Base-by-base conservation (phyloP, 345 rosid species). In the Camelina neglecta region DNA sequence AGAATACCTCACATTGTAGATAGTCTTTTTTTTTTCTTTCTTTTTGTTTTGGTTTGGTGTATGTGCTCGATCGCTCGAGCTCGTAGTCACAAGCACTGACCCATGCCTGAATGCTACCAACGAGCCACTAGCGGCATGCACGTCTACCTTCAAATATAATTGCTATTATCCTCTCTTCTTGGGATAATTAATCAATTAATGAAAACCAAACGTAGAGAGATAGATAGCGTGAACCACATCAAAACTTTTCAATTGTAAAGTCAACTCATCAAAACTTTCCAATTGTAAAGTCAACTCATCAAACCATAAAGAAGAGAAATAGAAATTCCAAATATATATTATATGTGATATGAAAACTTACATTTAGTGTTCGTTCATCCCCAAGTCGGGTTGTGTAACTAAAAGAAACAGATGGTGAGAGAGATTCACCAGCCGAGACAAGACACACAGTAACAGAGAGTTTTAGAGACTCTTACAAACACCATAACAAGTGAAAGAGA, bases 291-390 rank as follows among this genome's bases (percentile, higher is more conserved):
- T 5, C 3, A 38, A 2, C 16, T 16, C 53, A 41, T 42, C 16
- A 33, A n/a, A 23, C n/a, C 20, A 73, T 5, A 39, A 39, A 11
- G 9, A 45, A 23, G 3, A 39, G 20, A 11, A 24, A 33, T 70
- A 54, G 44, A 67, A 20, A 5, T 11, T n/a, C 16, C 59, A 62
- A 62, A 42, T 60, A 42, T 41, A 68, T 39, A 67, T 67, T 75
- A 75, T 67, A 18, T 75, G 69, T 69, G 11, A 23, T 76, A 60
- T 51, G 54, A 21, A 60, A 51, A 60, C 71, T 69, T 69, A 62
- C 70, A 76, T 35, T 54, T 63, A 24, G 49, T 69, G 75, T 69
- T 63, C 71, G 20, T 62, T 70, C 65, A 51, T 62, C 80, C 75
- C 80, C 44, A 63, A 63, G 60, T 21, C 0, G 74, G 75, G 35